These are phyloP conservation scores for Pezicula rhizophila DNA, from an alignment of 2,329 filamentous ascomycete genomes.

Conservation along the genomic window DNA sequence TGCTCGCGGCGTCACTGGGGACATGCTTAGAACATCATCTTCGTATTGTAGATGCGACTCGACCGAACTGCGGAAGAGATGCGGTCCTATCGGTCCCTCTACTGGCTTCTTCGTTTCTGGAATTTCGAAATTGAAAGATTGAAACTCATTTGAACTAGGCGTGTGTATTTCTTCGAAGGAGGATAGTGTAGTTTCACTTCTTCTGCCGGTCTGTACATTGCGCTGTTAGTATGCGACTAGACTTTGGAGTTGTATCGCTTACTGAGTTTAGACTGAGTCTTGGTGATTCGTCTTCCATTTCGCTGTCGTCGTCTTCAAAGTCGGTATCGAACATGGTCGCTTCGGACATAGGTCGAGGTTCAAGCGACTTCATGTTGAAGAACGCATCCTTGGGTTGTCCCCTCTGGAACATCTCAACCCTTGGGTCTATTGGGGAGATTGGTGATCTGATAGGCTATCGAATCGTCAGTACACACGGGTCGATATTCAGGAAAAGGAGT, in stretches of 20 bases:
- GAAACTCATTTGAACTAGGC: conserved; percentile 60
- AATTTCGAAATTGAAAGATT: conserved; percentile 55
- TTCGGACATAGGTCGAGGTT: conserved; percentile 59
- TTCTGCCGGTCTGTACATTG: conserved; percentile 52
- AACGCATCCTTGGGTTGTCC: conserved; percentile 49
- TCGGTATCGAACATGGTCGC: conserved; percentile 76
- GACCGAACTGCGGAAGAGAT: conserved; percentile 73
- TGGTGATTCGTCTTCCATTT: conserved; percentile 56
- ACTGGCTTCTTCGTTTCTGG: conserved; percentile 55
- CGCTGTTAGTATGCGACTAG: conserved; percentile 12
- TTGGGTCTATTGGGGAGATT: conserved; percentile 22
- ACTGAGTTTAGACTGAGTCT: conserved; percentile 67
- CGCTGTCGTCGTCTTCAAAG: conserved; percentile 52
- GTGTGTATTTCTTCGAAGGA: conserved; percentile 81
- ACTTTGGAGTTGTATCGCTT: conserved; percentile 29
- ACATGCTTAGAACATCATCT: conserved; percentile 57
- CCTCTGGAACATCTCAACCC: conserved; percentile 39
- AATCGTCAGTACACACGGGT: conserved; percentile 12
- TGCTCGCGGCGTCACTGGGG: conserved; percentile 65
- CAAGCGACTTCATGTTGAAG: conserved; percentile 49
- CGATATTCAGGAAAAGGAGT: background rate
- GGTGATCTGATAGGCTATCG: conserved; percentile 19
- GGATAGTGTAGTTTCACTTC: conserved; percentile 79
- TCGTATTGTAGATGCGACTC: conserved; percentile 47
- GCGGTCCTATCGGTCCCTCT: conserved; percentile 76